These are phyloP conservation scores for Colletotrichum filicis DNA, from an alignment of 2,329 filamentous ascomycete species.

Conservation along the genomic window DNA sequence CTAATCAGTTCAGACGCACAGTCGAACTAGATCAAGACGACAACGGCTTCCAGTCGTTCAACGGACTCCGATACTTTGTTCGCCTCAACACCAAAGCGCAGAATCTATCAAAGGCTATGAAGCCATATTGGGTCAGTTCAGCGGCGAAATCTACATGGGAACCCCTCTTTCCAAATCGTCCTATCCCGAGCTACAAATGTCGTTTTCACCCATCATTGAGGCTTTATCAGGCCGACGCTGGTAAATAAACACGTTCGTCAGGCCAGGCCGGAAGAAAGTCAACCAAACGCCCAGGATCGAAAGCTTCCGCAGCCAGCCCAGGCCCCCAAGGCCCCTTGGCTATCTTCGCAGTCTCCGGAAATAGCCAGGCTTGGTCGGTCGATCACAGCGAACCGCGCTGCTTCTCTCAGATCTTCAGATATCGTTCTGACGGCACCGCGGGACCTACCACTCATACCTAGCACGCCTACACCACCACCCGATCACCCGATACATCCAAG, in stretches of 20 bases:
- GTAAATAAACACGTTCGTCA: neutral
- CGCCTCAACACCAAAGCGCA: neutral
- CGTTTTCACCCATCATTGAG: neutral
- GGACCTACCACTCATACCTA: neutral
- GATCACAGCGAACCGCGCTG: constrained; percentile 8
- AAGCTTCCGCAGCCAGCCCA: neutral
- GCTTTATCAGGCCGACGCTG: neutral
- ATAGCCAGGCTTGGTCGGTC: neutral
- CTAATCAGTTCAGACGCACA: neutral
- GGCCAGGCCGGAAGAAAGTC: neutral
- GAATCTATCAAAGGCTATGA: neutral
- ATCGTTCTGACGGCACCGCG: neutral
- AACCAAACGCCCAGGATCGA: neutral
- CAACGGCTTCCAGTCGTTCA: neutral
- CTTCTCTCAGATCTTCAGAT: neutral
- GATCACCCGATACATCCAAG: neutral
- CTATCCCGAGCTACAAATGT: neutral
- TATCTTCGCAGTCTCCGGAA: neutral
- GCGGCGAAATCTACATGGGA: neutral
- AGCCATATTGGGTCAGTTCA: too few relatives aligned
- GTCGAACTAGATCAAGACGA: neutral
- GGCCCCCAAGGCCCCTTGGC: neutral
- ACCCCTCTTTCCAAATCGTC: neutral
- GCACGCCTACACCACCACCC: neutral
- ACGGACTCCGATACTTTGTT: neutral